Percentiles rank a stretch among this genome's conserved stretches.
Evolutionary conservation across 352 stramenopile species (phyloP).

Genomic region (Phytophthora pluvialis): DNA sequence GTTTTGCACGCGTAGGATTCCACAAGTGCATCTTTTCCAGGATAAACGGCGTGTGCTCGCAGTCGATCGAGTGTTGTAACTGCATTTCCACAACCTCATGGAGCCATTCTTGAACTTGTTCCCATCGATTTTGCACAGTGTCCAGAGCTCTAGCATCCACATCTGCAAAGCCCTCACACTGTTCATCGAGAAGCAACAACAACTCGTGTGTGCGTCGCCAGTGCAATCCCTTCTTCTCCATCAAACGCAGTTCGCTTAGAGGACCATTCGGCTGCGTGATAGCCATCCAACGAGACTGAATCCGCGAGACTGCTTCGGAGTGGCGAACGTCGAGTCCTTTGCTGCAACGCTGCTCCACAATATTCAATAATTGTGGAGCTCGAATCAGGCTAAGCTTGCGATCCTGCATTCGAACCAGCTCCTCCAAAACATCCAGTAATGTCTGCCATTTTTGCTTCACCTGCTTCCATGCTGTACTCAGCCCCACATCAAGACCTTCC

Average conservation of each 20-base stretch:
- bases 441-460: slow-evolving; percentile 64
- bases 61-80: slow-evolving; percentile 65
- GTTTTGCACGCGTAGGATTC: slow-evolving; percentile 11
- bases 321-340: slow-evolving; percentile 61
- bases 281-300: slow-evolving; percentile 81
- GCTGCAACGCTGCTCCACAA: slow-evolving; percentile 57
- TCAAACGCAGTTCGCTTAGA: slow-evolving; percentile 68
- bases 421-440: slow-evolving; percentile 52
- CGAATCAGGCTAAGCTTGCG: slow-evolving; percentile 62
- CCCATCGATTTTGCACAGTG: slow-evolving; percentile 61
- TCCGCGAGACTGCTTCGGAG: slow-evolving; percentile 62
- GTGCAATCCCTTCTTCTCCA: slow-evolving; percentile 71
- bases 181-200: slow-evolving; percentile 66
- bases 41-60: slow-evolving; percentile 67
- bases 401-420: slow-evolving; percentile 66
- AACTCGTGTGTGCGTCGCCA: slow-evolving; percentile 80
- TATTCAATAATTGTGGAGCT: slow-evolving; percentile 59
- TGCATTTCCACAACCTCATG: slow-evolving; percentile 71
- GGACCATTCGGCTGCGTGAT: slow-evolving; percentile 67
- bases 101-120: slow-evolving; percentile 72
- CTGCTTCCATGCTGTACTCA: slow-evolving; percentile 67
- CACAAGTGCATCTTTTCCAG: slow-evolving; percentile 73
- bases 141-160: slow-evolving; percentile 56
- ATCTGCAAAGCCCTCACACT: slow-evolving; percentile 74
- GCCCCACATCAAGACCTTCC: slow-evolving; percentile 68